These are phyloP conservation scores for Clarireedia homoeocarpa DNA, from an alignment of 2,329 filamentous ascomycete genomes.

Conservation along the genomic window DNA sequence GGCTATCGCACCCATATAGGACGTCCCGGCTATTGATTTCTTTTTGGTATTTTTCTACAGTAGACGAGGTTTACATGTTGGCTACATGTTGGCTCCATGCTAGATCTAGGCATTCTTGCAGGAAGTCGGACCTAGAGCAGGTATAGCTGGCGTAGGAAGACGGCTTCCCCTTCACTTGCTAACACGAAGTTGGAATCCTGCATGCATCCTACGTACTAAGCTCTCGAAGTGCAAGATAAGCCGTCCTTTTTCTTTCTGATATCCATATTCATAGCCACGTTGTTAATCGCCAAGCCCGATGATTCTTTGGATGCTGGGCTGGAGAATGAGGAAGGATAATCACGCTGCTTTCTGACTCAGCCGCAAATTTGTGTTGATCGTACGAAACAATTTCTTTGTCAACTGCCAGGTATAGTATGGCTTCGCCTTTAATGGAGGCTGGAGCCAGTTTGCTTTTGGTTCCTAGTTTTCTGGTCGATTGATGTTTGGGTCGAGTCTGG, in stretches of 20 bases:
- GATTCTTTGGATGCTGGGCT: not conserved
- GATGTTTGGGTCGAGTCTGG: not conserved
- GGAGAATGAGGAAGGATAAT: not conserved
- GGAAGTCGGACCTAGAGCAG: not conserved
- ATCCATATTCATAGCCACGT: not conserved
- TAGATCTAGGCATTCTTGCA: not conserved
- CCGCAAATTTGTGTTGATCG: not conserved
- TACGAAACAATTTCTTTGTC: not conserved
- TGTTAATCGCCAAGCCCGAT: too few relatives aligned
- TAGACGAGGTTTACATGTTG: not conserved
- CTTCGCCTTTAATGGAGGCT: not conserved
- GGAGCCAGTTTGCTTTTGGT: not conserved
- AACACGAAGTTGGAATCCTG: too few relatives aligned
- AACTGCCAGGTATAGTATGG: not conserved
- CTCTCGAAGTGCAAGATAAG: not conserved
- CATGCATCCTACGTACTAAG: too few relatives aligned
- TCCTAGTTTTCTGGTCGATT: too few relatives aligned
- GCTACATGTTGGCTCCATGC: not conserved
- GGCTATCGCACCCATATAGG: not conserved
- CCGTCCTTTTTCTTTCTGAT: not conserved
- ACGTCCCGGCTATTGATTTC: not conserved
- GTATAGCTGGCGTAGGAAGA: too few relatives aligned
- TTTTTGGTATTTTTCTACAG: not conserved
- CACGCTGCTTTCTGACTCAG: conserved; percentile 1
- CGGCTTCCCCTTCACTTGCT: too few relatives aligned